These are phyloP conservation scores for Dactylonectria macrodidyma DNA, from an alignment of 2,329 filamentous ascomycete species.

Conservation along the genomic window DNA sequence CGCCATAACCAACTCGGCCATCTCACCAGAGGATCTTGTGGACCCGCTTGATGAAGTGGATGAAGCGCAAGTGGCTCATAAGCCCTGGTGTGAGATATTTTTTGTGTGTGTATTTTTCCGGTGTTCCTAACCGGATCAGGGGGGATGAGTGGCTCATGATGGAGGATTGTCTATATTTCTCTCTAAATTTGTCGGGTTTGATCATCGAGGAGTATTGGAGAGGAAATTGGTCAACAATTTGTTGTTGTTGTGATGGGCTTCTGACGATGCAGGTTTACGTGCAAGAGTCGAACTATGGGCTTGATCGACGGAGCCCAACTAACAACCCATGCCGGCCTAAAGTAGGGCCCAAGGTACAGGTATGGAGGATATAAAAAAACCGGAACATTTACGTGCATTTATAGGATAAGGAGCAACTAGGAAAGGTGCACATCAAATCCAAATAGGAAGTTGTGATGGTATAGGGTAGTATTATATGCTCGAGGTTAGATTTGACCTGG, in stretches of 20 bases:
- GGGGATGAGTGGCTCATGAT: not conserved
- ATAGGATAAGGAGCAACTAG: not conserved
- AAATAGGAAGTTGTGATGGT: no score
- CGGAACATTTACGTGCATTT: not conserved
- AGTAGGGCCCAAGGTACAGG: no score
- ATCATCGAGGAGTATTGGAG: not conserved
- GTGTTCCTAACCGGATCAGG: not conserved
- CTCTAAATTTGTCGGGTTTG: not conserved
- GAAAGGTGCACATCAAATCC: not conserved
- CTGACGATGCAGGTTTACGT: no score
- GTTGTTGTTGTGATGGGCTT: no score
- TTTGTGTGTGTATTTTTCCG: not conserved
- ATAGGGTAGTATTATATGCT: not conserved
- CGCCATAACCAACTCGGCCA: constrained; percentile 44
- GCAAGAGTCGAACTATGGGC: no score
- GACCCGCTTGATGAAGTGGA: constrained; percentile 31
- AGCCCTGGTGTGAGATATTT: constrained; percentile 9
- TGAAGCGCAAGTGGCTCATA: constrained; percentile 23
- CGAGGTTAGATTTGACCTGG: not conserved
- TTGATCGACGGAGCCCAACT: no score
- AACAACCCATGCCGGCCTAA: no score
- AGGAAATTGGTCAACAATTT: not conserved
- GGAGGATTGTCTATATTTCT: not conserved
- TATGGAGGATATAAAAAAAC: no score
- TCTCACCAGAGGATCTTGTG: constrained; percentile 32